Conservation (phyloP, 345 rosid genomes). For the Sisymbrium irio region DNA sequence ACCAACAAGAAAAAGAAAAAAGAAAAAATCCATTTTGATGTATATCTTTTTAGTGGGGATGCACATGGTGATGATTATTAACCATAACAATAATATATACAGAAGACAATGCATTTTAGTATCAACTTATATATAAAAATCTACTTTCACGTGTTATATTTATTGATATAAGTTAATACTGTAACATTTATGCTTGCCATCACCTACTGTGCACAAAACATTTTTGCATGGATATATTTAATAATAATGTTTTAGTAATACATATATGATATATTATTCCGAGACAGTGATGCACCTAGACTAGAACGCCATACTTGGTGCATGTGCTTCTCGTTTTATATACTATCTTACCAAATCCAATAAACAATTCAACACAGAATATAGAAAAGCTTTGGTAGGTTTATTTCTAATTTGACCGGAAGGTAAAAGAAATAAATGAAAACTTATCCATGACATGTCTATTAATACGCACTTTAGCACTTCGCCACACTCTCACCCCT, state of each 20-base stretch:
- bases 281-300: conserved; percentile 24
- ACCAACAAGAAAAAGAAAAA: too few species aligned
- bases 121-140: not conserved
- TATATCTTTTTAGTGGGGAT: not conserved
- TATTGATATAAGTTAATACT: not conserved
- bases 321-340: conserved; percentile 25
- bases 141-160: conserved; percentile 4
- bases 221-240: not conserved
- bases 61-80: conserved; percentile 17
- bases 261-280: not conserved
- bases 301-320: conserved; percentile 3
- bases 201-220: not conserved
- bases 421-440: not conserved
- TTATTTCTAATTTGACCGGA: conserved; percentile 1
- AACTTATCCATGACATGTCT: not conserved
- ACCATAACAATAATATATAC: not conserved
- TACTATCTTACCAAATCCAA: not conserved
- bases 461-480: conserved; percentile 15
- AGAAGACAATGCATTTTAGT: not conserved
- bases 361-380: not conserved
- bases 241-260: not conserved
- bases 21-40: too few species aligned
- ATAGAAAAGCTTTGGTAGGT: not conserved
- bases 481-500: conserved; percentile 13
- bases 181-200: not conserved